These are phyloP conservation scores for Cadophora sp. DNA, from an alignment of 2,329 filamentous ascomycete species.

Conservation along the genomic window DNA sequence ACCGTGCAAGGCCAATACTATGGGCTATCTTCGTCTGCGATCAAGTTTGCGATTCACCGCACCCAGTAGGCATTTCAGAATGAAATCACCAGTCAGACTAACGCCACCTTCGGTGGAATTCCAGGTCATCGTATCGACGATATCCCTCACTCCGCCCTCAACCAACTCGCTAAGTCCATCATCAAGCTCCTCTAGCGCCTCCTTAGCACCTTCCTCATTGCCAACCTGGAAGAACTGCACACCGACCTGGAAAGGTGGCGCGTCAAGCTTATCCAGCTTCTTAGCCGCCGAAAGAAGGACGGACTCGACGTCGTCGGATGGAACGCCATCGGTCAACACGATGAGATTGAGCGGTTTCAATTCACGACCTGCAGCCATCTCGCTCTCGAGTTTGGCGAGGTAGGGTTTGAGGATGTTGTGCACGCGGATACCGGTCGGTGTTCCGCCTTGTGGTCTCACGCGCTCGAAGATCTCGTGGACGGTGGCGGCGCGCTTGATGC, in stretches of 20 bases:
- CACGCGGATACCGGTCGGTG: slow-evolving; percentile 77
- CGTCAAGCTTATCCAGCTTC: slow-evolving; percentile 72
- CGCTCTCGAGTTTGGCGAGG: slow-evolving; percentile 59
- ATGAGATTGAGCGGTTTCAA: slow-evolving; percentile 89
- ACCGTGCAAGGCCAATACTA: no score
- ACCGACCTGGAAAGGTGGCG: slow-evolving; percentile 82
- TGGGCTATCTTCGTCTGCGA: no score
- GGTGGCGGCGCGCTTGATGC: slow-evolving; percentile 62
- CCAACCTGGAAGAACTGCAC: slow-evolving; percentile 98
- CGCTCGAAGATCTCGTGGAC: slow-evolving; percentile 75
- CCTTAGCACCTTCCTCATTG: slow-evolving; percentile 67
- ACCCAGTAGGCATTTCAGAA: no score
- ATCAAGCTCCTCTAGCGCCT: slow-evolving; percentile 75
- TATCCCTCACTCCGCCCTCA: slow-evolving; percentile 72
- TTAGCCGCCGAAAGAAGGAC: slow-evolving; percentile 71
- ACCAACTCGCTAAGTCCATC: slow-evolving; percentile 68
- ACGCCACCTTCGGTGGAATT: slow-evolving; percentile 48
- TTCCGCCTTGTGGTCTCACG: slow-evolving; percentile 69
- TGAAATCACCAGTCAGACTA: slow-evolving; percentile 68
- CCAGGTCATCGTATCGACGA: slow-evolving; percentile 89
- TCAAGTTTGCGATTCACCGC: no score
- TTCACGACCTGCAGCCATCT: slow-evolving; percentile 45
- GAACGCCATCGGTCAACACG: slow-evolving; percentile 86
- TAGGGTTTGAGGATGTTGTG: slow-evolving; percentile 77
- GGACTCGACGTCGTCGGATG: slow-evolving; percentile 79